Percentiles rank a stretch among this genome's conserved stretches.
These are phyloP conservation scores for Tolypocladium endophyticum DNA, from an alignment of 2,329 filamentous ascomycete species.

Conservation along the genomic window DNA sequence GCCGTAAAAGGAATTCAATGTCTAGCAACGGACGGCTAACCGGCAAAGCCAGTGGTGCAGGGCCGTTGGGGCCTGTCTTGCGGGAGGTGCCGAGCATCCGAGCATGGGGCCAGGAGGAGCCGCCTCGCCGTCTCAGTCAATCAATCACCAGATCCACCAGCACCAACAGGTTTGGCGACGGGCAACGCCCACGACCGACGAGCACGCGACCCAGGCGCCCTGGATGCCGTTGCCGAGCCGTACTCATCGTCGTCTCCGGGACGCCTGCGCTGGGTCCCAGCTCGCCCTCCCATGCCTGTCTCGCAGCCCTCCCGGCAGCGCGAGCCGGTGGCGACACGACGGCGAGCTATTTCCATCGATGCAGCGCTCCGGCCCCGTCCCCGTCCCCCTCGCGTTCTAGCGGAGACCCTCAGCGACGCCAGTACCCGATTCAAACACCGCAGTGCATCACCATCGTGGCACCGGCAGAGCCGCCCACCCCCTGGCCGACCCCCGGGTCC, in stretches of 20 bases:
- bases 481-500: not conserved
- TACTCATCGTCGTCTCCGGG: not conserved
- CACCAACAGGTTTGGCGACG: not conserved
- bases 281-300: not conserved
- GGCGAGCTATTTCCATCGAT: not conserved
- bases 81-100: not conserved
- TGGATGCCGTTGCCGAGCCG: not conserved
- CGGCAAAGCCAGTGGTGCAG: not conserved
- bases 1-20: not conserved
- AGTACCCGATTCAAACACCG: not conserved
- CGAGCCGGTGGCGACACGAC: not conserved
- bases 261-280: too few species aligned
- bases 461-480: not conserved
- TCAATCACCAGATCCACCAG: not conserved
- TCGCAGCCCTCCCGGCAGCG: not conserved
- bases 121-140: not conserved
- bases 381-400: not conserved
- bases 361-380: not conserved
- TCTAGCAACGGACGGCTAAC: not conserved
- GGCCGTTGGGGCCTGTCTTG: not conserved
- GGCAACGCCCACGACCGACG: not conserved
- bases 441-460: not conserved
- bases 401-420: not conserved
- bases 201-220: not conserved
- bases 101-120: not conserved